phyloP scores from a whole-genome alignment of 129 eudicot genomes.

The Kitagawia praeruptora region DNA sequence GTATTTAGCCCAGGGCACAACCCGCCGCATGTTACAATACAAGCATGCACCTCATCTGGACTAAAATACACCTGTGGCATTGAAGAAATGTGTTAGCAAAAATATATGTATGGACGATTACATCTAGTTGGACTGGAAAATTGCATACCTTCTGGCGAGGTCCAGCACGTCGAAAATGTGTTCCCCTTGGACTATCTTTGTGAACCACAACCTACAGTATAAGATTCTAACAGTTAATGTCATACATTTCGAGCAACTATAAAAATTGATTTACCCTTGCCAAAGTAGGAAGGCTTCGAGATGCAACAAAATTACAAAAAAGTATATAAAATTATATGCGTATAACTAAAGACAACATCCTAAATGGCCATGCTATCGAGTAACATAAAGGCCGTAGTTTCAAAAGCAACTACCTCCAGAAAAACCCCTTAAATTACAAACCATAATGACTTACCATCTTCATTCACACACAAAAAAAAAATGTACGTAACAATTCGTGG shows the following conservation, averaged over 20 bases:
- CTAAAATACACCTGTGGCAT: constrained; percentile 64
- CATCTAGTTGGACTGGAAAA: neutral
- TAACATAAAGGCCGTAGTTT: neutral
- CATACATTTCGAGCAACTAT: neutral
- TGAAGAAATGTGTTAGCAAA: constrained; percentile 17
- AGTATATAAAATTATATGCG: too few relatives aligned
- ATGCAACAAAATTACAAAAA: too few relatives aligned
- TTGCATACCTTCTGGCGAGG: constrained; percentile 69
- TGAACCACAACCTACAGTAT: constrained; percentile 59
- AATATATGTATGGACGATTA: neutral
- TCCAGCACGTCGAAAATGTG: constrained; percentile 93
- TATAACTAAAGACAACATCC: neutral
- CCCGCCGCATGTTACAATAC: constrained; percentile 90
- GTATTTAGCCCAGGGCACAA: constrained; percentile 91
- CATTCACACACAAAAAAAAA: neutral
- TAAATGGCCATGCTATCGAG: neutral
- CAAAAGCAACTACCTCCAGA: neutral
- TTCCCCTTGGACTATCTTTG: constrained; percentile 76
- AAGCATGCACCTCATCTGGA: constrained; percentile 82
- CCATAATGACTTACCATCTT: neutral
- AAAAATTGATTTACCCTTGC: neutral
- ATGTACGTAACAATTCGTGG: neutral
- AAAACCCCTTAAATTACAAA: neutral
- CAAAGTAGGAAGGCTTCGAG: neutral
- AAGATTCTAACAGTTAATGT: neutral